Percentiles rank a stretch among this genome's conserved stretches.
Evolutionary conservation across 2,329 filamentous ascomycete species (phyloP).

Genomic region (Curvularia sp.): DNA sequence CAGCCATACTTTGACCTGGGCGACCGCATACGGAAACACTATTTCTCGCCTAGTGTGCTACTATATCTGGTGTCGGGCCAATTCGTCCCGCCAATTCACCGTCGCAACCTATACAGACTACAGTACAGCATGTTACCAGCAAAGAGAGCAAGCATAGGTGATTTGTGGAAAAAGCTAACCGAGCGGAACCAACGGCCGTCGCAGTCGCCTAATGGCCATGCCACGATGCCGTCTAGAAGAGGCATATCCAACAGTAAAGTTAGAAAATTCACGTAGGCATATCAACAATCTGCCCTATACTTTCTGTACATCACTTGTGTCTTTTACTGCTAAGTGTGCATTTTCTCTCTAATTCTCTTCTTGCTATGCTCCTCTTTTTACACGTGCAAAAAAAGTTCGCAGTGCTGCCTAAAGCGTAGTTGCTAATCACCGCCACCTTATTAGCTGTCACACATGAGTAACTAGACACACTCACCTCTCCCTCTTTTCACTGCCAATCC

Average conservation of each 20-base stretch:
- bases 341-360: neutral
- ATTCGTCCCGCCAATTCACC: slow-evolving; percentile 93
- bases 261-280: slow-evolving; percentile 10
- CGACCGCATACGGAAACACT: slow-evolving; percentile 91
- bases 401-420: neutral
- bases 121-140: slow-evolving; percentile 98
- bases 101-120: slow-evolving; percentile 91
- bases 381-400: neutral
- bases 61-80: slow-evolving; percentile 87
- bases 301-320: no score
- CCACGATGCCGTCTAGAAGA: slow-evolving; percentile 7
- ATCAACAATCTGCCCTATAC: neutral
- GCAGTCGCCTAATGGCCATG: slow-evolving; percentile 17
- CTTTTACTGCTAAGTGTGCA: neutral
- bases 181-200: slow-evolving; percentile 19
- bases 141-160: slow-evolving; percentile 76
- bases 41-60: slow-evolving; percentile 86
- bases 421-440: neutral
- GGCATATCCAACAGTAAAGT: slow-evolving; percentile 13
- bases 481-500: neutral
- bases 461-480: neutral
- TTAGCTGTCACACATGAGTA: neutral
- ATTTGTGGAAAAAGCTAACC: slow-evolving; percentile 79
- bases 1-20: slow-evolving; percentile 96
- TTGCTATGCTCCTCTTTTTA: neutral